A percentile compares a stretch with the other conserved stretches of the same genome.
These are phyloP conservation scores for Claviceps sp. DNA, from an alignment of 2,329 filamentous ascomycete genomes.

Conservation along the genomic window DNA sequence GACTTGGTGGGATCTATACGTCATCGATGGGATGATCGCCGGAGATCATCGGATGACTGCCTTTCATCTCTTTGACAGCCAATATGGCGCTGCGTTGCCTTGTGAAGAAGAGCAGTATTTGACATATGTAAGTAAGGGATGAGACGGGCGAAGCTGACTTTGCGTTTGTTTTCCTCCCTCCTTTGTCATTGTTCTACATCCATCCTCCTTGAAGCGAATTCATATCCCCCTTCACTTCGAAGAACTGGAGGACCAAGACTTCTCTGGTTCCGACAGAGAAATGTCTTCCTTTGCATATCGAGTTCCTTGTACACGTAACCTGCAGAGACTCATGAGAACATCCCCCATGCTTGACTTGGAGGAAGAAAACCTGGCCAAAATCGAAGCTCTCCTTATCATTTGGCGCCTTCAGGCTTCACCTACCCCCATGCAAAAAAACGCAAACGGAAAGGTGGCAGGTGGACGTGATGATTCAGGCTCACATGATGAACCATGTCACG, in stretches of 20 bases:
- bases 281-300: conserved; percentile 83
- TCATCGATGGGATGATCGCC: conserved; percentile 75
- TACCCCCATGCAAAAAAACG: conserved; percentile 54
- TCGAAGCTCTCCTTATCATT: conserved; percentile 47
- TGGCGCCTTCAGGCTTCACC: conserved; percentile 71
- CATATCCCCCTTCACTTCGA: conserved; percentile 49
- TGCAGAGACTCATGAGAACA: conserved; percentile 59
- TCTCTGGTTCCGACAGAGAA: conserved; percentile 51
- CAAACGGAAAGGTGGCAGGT: conserved; percentile 25
- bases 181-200: background rate
- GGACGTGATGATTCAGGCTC: conserved; percentile 82
- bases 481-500: conserved; percentile 58
- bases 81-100: conserved; percentile 57
- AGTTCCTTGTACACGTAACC: conserved; percentile 65
- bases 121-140: conserved; percentile 31
- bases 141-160: conserved; percentile 3
- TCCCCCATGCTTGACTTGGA: conserved; percentile 37
- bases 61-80: conserved; percentile 54
- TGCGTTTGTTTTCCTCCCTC: background rate
- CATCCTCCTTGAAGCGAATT: conserved; percentile 33
- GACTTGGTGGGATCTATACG: conserved; percentile 80
- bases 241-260: conserved; percentile 66
- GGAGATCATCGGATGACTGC: conserved; percentile 62
- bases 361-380: conserved; percentile 36
- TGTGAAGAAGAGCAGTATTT: conserved; percentile 70